Base-by-base conservation (phyloP, 148 eudicot genomes). In the Chenopodium album region DNA sequence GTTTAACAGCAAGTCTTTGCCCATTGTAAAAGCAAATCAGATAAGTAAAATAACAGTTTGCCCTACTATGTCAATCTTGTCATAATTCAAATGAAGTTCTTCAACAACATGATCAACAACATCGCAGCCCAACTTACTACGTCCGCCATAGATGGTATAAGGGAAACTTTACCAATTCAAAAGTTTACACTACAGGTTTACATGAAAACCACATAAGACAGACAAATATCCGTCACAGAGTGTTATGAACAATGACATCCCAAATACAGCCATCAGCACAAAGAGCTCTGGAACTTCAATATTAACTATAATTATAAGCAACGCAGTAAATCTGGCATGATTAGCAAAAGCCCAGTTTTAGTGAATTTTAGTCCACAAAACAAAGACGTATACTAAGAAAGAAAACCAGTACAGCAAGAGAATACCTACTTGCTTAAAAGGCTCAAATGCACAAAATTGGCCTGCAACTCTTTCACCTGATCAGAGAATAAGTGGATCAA, bases 401-500 rank as follows among this genome's bases (percentile, higher is more conserved):
- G 6, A 44, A 41, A 65, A 68, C 26, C 56, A 31, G 50, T 67
- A 79, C 5, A 73, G 52, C 7, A 78, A 29, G 32, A 78, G 66
- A 76, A 48, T 63, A 89, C 98, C 23, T 83, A 96, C 99, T 96
- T 94, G 98, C 95, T 94, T 84, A 96, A 83, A 86, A 88, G 81
- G 87, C 91, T 89, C 91, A 96, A 84, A 73, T 94, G 95, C 82
- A 90, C 93, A 78, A 89, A 94, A 86, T 92, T 92, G 78, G 95
- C 87, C 72, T 92, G 98, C 85, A 94, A 84, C 87, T 96, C 99
- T 87, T 92, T 96, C 6, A 91, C 95, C 99, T 96, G 90, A 81
- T 71, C 59, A 56, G n/a, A 83, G 11, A 63, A 31, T 17, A 6
- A 74, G 17, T 73, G 56, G 56, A 75, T 47, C 14, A n/a, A 50